phyloP scores from a whole-genome alignment of 352 stramenopile species.

The Globisporangium orthogonon region DNA sequence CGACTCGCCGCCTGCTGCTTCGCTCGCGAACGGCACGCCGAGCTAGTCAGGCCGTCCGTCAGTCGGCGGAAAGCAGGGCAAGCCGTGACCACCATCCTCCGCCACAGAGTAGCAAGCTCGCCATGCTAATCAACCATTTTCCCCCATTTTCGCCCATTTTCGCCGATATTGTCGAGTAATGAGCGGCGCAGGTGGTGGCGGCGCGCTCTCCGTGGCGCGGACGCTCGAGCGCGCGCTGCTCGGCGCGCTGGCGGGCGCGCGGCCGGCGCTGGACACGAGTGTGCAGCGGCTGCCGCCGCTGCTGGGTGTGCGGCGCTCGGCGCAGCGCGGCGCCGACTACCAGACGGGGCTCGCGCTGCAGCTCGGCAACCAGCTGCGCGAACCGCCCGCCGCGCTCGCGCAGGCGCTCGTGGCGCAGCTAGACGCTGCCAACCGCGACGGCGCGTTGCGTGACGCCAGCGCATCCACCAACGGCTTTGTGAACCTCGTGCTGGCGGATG shows the following conservation, averaged over 20 bases:
- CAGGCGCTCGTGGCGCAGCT: slow-evolving; percentile 22
- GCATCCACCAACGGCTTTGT: slow-evolving; percentile 70
- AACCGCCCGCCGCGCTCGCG: slow-evolving; percentile 36
- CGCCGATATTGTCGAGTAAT: not conserved
- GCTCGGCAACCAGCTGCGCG: slow-evolving; percentile 36
- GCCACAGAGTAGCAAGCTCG: not conserved
- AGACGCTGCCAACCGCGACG: not conserved
- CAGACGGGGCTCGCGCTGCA: slow-evolving; percentile 65
- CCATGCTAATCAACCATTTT: not conserved
- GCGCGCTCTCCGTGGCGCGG: slow-evolving; percentile 37
- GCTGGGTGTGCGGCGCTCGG: slow-evolving; percentile 60
- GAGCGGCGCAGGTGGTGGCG: slow-evolving; percentile 10
- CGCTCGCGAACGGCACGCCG: not conserved
- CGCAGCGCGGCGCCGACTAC: slow-evolving; percentile 63
- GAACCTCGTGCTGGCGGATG: slow-evolving; percentile 65
- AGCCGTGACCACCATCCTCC: no score
- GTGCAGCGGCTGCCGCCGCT: slow-evolving; percentile 18
- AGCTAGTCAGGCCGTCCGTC: not conserved
- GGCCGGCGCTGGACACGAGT: slow-evolving; percentile 25
- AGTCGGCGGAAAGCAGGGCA: no score
- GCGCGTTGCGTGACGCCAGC: slow-evolving; percentile 30
- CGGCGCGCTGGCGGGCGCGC: slow-evolving; percentile 24
- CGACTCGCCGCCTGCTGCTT: not conserved
- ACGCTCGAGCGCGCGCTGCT: slow-evolving; percentile 44
- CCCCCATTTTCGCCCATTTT: not conserved